Evolutionary conservation across 129 eudicot species (phyloP).

Genomic region (Sambucus nigra): DNA sequence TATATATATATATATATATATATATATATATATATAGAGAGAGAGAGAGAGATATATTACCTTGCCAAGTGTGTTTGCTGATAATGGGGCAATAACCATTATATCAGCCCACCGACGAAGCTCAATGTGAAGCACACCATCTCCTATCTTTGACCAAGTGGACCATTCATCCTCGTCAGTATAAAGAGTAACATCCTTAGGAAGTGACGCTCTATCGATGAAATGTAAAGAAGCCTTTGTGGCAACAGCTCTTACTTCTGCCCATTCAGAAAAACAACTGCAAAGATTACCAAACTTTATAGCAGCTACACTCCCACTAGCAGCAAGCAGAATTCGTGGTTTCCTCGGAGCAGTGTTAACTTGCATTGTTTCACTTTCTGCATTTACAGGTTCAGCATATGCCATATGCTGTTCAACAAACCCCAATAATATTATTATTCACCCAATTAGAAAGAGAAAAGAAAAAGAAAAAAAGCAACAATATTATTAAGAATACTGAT

Average conservation of each 20-base stretch:
- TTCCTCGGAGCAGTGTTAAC: slow-evolving; percentile 29
- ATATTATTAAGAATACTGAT: too few species aligned
- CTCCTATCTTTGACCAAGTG: slow-evolving; percentile 74
- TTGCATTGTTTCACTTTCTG: slow-evolving; percentile 21
- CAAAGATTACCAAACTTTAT: slow-evolving; percentile 86
- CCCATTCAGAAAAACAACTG: slow-evolving; percentile 80
- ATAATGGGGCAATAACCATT: slow-evolving; percentile 88
- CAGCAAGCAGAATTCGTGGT: slow-evolving; percentile 78
- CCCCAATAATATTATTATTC: neutral
- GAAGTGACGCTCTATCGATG: slow-evolving; percentile 50
- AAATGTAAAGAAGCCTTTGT: slow-evolving; percentile 72
- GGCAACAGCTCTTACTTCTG: slow-evolving; percentile 85
- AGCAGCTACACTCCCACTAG: slow-evolving; percentile 94
- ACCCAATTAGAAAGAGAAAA: slow-evolving; percentile 1
- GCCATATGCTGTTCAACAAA: slow-evolving; percentile 28
- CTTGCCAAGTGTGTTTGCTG: slow-evolving; percentile 93
- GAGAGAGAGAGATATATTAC: slow-evolving; percentile 31
- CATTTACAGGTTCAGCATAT: slow-evolving; percentile 15
- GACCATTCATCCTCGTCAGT: slow-evolving; percentile 95
- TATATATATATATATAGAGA: too few species aligned
- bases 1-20: too few species aligned
- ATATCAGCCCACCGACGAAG: slow-evolving; percentile 90
- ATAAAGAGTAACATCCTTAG: slow-evolving; percentile 55
- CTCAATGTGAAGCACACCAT: slow-evolving; percentile 77
- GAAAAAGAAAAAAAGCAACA: too few species aligned